phyloP scores from a whole-genome alignment of 306 rosid species.

The Castanea sativa region DNA sequence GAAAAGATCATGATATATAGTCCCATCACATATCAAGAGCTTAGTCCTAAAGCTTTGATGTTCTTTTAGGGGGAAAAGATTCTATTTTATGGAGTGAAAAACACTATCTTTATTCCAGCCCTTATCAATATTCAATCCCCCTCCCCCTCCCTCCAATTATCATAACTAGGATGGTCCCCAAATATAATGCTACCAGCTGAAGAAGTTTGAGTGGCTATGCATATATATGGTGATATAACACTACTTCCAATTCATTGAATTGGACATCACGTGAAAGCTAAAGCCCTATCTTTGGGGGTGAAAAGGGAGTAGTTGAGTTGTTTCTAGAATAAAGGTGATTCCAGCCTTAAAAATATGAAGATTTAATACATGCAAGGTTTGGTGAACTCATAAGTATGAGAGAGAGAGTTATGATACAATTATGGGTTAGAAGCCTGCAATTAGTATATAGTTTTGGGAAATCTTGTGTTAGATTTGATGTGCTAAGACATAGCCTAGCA shows the following conservation, averaged over 20 bases:
- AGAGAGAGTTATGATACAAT: not conserved
- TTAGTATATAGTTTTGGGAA: not conserved
- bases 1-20: not conserved
- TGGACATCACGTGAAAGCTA: constrained; percentile 22
- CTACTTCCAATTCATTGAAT: constrained; percentile 5
- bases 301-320: constrained; percentile 17
- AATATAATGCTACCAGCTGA: not conserved
- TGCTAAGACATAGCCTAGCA: not conserved
- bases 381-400: not conserved
- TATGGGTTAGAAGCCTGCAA: not conserved
- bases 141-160: not conserved
- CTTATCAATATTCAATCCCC: not conserved
- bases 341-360: not conserved
- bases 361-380: not conserved
- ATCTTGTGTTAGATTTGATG: not conserved
- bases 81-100: constrained; percentile 2
- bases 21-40: constrained; percentile 2
- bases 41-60: constrained; percentile 15
- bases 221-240: not conserved
- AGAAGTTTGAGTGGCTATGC: constrained; percentile 12
- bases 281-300: not conserved
- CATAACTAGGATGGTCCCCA: constrained; percentile 25
- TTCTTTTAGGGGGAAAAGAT: constrained; percentile 31
- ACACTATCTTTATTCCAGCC: not conserved
- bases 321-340: constrained; percentile 23